These are phyloP conservation scores for Rhodotorula sp. DNA, from an alignment of 1,284 basidiomycete species.

Conservation along the genomic window DNA sequence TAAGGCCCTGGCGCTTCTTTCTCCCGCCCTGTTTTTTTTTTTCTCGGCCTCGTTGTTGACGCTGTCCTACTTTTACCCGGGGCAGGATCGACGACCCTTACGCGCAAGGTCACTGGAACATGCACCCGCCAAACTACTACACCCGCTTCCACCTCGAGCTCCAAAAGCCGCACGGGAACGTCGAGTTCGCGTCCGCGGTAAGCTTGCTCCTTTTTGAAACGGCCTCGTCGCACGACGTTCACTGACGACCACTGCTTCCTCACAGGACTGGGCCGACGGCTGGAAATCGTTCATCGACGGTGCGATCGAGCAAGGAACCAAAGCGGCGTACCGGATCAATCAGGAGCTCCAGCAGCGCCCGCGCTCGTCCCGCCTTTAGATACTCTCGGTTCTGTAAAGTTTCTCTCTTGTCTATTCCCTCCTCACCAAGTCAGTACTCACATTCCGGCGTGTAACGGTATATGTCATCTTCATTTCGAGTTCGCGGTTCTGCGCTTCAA, in stretches of 20 bases:
- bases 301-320: constrained; percentile 4
- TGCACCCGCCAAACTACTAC: constrained; percentile 5
- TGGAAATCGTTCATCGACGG: constrained; percentile 14
- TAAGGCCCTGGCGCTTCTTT: background rate
- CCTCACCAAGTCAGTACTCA: no score
- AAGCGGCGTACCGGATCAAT: constrained; percentile 1
- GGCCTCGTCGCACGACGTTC: background rate
- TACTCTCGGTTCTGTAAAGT: no score
- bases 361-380: background rate
- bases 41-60: background rate
- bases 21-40: background rate
- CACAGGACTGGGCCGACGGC: constrained; percentile 13
- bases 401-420: no score
- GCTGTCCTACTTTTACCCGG: background rate
- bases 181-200: constrained; percentile 7
- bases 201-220: background rate
- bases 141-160: constrained; percentile 11
- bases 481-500: no score
- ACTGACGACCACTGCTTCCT: background rate
- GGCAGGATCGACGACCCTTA: constrained; percentile 2
- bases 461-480: no score
- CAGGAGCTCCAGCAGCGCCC: background rate
- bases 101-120: constrained; percentile 6
- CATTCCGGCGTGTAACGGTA: no score
- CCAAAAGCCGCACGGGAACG: constrained; percentile 18